Evolutionary conservation across 1,139 yeast species (phyloP).

Genomic region (Scheffersomyces quercinus): DNA sequence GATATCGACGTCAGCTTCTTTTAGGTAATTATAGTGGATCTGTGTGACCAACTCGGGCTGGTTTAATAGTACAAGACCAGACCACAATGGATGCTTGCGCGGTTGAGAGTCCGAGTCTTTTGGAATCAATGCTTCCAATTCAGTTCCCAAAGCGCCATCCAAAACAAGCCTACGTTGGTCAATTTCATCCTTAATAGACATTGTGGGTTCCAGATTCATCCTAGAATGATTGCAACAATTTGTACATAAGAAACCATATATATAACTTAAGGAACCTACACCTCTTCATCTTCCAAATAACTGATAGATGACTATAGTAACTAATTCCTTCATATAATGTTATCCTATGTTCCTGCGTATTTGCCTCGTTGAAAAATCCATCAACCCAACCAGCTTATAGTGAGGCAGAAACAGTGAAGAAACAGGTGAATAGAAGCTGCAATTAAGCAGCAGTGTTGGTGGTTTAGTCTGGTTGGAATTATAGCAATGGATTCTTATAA

Average conservation of each 20-base stretch:
- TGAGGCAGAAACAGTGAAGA: too few relatives aligned
- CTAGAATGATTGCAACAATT: not conserved
- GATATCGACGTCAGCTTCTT: slow-evolving; percentile 53
- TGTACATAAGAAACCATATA: too few relatives aligned
- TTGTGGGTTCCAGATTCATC: not conserved
- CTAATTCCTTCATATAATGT: too few relatives aligned
- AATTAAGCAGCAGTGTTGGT: not conserved
- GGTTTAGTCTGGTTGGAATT: not conserved
- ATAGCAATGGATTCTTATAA: slow-evolving; percentile 19
- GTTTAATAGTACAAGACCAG: slow-evolving; percentile 53
- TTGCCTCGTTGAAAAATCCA: too few relatives aligned
- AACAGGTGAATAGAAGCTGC: not conserved
- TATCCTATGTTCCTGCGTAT: too few relatives aligned
- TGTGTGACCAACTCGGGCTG: slow-evolving; percentile 46
- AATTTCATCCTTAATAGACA: slow-evolving; percentile 4
- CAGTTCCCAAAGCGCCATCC: slow-evolving; percentile 21
- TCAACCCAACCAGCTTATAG: too few relatives aligned
- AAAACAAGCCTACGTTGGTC: slow-evolving; percentile 10
- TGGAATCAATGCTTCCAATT: slow-evolving; percentile 15
- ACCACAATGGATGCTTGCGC: slow-evolving; percentile 54
- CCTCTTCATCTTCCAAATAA: too few relatives aligned
- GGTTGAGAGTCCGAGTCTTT: slow-evolving; percentile 15
- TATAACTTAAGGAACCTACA: too few relatives aligned
- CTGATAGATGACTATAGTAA: too few relatives aligned
- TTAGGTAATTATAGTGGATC: slow-evolving; percentile 54